Base-by-base conservation (phyloP, 2,329 filamentous ascomycete species). In the Trichoderma cornu-damae region DNA sequence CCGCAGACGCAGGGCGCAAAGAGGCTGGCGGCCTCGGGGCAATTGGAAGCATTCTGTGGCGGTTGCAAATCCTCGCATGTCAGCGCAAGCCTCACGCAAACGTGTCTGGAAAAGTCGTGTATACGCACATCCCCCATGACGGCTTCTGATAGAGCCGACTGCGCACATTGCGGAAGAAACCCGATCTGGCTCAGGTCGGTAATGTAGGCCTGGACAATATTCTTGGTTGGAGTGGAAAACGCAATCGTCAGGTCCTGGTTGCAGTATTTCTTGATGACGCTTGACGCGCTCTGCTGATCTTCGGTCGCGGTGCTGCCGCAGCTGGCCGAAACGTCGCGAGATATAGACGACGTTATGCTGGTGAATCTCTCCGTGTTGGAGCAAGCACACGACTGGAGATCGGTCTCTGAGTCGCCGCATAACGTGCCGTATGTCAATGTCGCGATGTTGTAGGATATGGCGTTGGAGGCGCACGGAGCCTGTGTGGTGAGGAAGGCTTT, bases 371-470 rank as follows among this genome's bases (percentile, higher is more conserved):
- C 72, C 60, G 73, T 72, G 64, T 79, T 77, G 12, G 75, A 76
- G 68, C 79, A 83, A n/a, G 80, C 72, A 58, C 80, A 83, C 7
- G 73, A 75, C 61, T 81, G 78, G 7, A 82, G 67, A 4, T 70
- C 74, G 4, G 73, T 71, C 12, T 73, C 74, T 4, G 67, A 74
- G 24, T 74, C 68, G 12, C 74, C 74, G 60, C 79, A 82, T 47
- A 43, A 53, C 44, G 68, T 69, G 8, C 70, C 67, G 26, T 69
- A 64, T 0, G 79, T 80, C 61, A 76, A 71, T 34, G 62, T 59
- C 58, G 73, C 69, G 61, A 83, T 66, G 57, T 75, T 72, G 59
- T 74, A 72, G 2, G 71, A 74, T 37, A 82, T 58, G 8, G 77
- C 79, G 2, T 66, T 69, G 59, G 74, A 70, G 3, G 73, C 79